phyloP scores from a whole-genome alignment of 2,329 filamentous ascomycete species.

The Monilinia laxa region DNA sequence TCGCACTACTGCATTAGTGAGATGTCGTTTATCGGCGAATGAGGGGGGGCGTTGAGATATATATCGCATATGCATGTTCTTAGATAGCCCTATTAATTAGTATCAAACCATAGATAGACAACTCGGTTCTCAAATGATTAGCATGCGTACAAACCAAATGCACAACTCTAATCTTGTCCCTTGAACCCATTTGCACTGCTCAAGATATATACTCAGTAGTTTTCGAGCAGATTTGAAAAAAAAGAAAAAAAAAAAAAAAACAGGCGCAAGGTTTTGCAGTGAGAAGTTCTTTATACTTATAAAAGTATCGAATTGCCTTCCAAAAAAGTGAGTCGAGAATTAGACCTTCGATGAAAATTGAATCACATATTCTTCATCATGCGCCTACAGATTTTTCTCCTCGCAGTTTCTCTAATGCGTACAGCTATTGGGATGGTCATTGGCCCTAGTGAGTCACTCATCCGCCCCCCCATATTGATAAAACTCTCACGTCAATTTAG shows the following conservation, averaged over 20 bases:
- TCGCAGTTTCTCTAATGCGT: constrained; percentile 2
- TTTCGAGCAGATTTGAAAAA: neutral
- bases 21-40: neutral
- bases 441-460: neutral
- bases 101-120: neutral
- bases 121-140: neutral
- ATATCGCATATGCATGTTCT: neutral
- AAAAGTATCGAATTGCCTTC: neutral
- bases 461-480: neutral
- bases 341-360: neutral
- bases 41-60: neutral
- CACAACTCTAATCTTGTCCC: neutral
- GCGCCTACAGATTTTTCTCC: constrained; percentile 2
- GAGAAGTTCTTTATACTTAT: neutral
- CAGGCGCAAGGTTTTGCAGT: neutral
- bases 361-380: neutral
- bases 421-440: neutral
- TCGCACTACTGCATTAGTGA: neutral
- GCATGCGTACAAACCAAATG: neutral
- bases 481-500: neutral
- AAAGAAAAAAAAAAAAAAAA: neutral
- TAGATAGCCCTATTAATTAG: neutral
- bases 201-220: neutral
- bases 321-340: neutral
- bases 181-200: neutral